A percentile compares a stretch with the other conserved stretches of the same genome.
Conservation (phyloP, 2,329 filamentous ascomycete genomes). For the Colletotrichum viniferum region DNA sequence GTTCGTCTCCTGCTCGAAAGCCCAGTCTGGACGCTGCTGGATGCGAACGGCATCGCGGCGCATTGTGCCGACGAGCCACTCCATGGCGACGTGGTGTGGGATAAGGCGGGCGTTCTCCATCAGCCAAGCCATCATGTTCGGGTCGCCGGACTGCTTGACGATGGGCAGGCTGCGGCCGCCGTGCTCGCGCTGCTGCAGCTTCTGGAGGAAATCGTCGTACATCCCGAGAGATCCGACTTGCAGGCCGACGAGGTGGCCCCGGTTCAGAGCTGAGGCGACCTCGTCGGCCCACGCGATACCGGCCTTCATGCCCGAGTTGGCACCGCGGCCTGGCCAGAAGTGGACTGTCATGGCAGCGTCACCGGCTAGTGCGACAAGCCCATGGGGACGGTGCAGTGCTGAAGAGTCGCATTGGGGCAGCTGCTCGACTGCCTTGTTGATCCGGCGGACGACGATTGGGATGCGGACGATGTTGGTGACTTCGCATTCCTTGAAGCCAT, state of each 20-base stretch:
- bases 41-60: background rate
- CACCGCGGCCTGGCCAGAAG: background rate
- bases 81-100: background rate
- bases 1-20: background rate
- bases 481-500: background rate
- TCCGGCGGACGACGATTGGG: background rate
- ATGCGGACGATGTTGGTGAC: background rate
- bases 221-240: constrained; percentile 32
- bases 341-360: background rate
- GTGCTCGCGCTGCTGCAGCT: constrained; percentile 38
- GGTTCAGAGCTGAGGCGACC: background rate
- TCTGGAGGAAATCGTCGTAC: constrained; percentile 39
- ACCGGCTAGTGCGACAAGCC: background rate
- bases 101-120: constrained; percentile 29
- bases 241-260: constrained; percentile 31
- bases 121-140: constrained; percentile 38
- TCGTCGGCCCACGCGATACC: background rate
- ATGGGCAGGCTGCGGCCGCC: constrained; percentile 40
- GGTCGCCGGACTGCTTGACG: constrained; percentile 36
- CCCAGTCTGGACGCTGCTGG: background rate
- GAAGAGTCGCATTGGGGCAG: background rate
- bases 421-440: background rate
- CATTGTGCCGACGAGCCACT: background rate
- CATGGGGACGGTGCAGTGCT: background rate
- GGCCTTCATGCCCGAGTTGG: background rate